Base-by-base conservation (phyloP, 2,329 filamentous ascomycete genomes). In the Salinomyces thailandicus region DNA sequence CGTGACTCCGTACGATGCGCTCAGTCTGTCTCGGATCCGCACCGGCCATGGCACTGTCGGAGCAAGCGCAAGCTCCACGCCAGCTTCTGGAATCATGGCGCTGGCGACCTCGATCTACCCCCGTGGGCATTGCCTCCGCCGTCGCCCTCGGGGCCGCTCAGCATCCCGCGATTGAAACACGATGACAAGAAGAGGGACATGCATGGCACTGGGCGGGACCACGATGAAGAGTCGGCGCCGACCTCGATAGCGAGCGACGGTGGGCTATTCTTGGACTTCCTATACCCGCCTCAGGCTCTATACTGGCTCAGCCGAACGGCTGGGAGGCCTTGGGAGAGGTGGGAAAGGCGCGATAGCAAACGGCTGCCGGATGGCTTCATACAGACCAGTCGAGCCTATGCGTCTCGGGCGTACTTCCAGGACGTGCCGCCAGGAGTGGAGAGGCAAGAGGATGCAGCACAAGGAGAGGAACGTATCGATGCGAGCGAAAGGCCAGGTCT, bases 51-150 rank as follows among this genome's bases (percentile, higher is more conserved):
- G 40, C 53, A 49, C 45, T 49, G 61, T 38, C 58, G 55, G 47
- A 63, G 54, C 50, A 64, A 62, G 44, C 69, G 71, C 48, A 62
- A 59, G 54, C 62, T 75, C 28, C 69, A 73, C 56, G 68, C 68
- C 35, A 54, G 62, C 17, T 74, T 76, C 50, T 74, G 72, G 72
- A 64, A 62, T 44, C 70, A 75, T 57, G 67, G 65, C 45, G 67
- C 68, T 43, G 61, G 56, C 60, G 62, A 66, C 48, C 61, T 68
- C 46, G 56, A 59, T 33, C 51, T 65, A 26, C 51, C 58, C 12
- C 44, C 52, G 9, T 60, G 53, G 42, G 18, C 27, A 37, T 16
- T 39, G 31, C 19, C 13, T 19, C 20, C 37, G 28, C 28, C 26
- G n/a, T 39, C 38, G 28, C 37, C 40, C 26, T n/a, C 9, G 9